These are phyloP conservation scores for Camellia granthamiana DNA, from an alignment of 148 eudicot species.

Conservation along the genomic window DNA sequence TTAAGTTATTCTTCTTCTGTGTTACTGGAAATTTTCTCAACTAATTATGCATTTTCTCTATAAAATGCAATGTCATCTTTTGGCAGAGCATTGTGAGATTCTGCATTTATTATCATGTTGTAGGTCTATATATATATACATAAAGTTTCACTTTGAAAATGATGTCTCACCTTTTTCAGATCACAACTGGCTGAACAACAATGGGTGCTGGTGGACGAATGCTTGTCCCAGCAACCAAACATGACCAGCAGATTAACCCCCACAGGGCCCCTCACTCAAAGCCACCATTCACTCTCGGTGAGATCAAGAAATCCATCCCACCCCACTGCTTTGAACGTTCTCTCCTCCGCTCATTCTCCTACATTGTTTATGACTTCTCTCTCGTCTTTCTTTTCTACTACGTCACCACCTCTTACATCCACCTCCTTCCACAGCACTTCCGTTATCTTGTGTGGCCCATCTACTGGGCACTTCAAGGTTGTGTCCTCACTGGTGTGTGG, in stretches of 20 bases:
- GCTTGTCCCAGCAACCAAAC: slow-evolving; percentile 14
- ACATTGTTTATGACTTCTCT: slow-evolving; percentile 33
- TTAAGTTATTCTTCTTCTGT: too few species aligned
- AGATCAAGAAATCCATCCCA: slow-evolving; percentile 53
- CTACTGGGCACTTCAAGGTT: slow-evolving; percentile 49
- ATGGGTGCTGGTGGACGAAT: slow-evolving; percentile 40
- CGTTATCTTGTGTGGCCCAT: slow-evolving; percentile 43
- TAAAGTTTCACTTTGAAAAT: too few species aligned
- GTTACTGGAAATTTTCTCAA: too few species aligned
- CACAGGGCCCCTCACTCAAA: slow-evolving; percentile 38
- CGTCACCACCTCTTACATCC: slow-evolving; percentile 30
- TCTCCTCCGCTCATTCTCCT: slow-evolving; percentile 42
- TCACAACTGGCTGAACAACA: not conserved
- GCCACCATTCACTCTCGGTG: slow-evolving; percentile 59
- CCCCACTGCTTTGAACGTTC: slow-evolving; percentile 62
- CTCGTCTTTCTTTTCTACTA: slow-evolving; percentile 34
- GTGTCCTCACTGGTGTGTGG: slow-evolving; percentile 54
- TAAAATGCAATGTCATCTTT: not conserved
- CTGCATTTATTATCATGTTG: not conserved
- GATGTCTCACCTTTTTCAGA: not conserved
- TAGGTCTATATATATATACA: too few species aligned
- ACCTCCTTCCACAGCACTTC: slow-evolving; percentile 27
- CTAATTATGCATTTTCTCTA: too few species aligned
- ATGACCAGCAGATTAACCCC: slow-evolving; percentile 12
- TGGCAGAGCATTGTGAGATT: not conserved